Evolutionary conservation across 164 flowering plant species (phyloP).

Genomic region (Macadamia integrifolia): DNA sequence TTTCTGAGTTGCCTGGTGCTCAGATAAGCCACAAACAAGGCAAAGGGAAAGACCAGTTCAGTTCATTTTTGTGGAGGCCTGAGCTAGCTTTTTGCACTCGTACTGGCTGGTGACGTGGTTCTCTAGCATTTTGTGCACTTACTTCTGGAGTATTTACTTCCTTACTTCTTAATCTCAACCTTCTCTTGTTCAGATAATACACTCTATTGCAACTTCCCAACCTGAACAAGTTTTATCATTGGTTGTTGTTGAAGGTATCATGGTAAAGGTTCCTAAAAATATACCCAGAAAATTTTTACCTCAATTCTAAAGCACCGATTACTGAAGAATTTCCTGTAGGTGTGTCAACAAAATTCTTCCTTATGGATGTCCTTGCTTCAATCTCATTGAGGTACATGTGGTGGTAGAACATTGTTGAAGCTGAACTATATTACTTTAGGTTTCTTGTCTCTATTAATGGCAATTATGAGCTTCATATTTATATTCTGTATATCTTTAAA

Average conservation of each 20-base stretch:
- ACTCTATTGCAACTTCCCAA: conserved; percentile 58
- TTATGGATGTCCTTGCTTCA: conserved; percentile 66
- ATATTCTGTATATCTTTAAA: conserved; percentile 42
- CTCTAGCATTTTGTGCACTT: background rate
- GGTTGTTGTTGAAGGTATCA: conserved; percentile 80
- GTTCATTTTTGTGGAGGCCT: conserved; percentile 67
- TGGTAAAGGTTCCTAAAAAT: conserved; percentile 74
- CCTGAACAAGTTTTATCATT: conserved; percentile 78
- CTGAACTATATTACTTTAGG: background rate
- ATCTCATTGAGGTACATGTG: conserved; percentile 70
- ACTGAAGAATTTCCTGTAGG: conserved; percentile 85
- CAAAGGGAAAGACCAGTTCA: conserved; percentile 50
- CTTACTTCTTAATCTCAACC: conserved; percentile 7
- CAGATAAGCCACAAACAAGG: conserved; percentile 24
- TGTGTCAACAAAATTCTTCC: conserved; percentile 86
- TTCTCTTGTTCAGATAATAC: conserved; percentile 62
- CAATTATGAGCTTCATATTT: conserved; percentile 4
- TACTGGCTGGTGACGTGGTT: conserved; percentile 79
- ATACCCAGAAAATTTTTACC: conserved; percentile 84
- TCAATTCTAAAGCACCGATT: conserved; percentile 77
- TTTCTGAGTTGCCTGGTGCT: conserved; percentile 21
- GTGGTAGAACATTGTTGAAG: background rate
- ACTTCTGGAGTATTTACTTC: conserved; percentile 10
- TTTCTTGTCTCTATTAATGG: background rate
- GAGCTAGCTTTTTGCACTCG: conserved; percentile 54